phyloP scores from a whole-genome alignment of 2,329 filamentous ascomycete genomes.

The Pseudogymnoascus sp. region DNA sequence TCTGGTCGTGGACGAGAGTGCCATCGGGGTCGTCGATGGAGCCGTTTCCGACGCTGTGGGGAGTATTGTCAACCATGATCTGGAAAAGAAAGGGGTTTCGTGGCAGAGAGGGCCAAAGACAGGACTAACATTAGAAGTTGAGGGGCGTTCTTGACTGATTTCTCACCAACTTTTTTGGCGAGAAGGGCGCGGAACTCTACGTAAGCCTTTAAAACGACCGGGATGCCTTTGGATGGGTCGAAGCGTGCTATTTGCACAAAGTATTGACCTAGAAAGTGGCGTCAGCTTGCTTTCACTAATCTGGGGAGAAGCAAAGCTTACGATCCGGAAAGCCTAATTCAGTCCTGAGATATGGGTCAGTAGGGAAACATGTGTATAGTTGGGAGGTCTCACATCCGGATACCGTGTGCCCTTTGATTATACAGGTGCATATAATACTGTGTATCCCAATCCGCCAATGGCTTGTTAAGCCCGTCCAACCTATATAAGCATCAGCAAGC shows the following conservation, averaged over 20 bases:
- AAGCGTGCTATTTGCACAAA: conserved; percentile 77
- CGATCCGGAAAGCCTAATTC: conserved; percentile 50
- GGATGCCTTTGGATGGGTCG: conserved; percentile 76
- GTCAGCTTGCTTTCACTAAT: neutral
- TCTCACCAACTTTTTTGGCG: conserved; percentile 38
- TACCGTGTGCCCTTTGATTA: conserved; percentile 51
- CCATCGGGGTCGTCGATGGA: conserved; percentile 78
- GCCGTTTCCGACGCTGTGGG: conserved; percentile 56
- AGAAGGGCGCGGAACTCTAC: conserved; percentile 61
- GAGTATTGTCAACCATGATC: neutral
- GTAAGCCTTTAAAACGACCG: conserved; percentile 69
- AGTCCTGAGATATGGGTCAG: conserved; percentile 31
- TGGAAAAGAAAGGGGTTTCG: neutral
- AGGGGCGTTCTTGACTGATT: conserved; percentile 44
- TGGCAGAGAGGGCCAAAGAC: neutral
- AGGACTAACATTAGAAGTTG: conserved; percentile 59
- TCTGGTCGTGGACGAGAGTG: conserved; percentile 63
- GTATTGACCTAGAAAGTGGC: conserved; percentile 48
- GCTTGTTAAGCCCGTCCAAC: conserved; percentile 76
- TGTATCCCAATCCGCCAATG: conserved; percentile 60
- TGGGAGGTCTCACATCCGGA: conserved; percentile 44
- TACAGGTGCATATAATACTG: conserved; percentile 72
- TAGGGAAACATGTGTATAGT: conserved; percentile 19
- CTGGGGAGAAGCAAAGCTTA: conserved; percentile 19
- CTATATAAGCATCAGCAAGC: conserved; percentile 28